phyloP scores from a whole-genome alignment of 371 early-diverging fungal species.

The Mortierella sp. region DNA sequence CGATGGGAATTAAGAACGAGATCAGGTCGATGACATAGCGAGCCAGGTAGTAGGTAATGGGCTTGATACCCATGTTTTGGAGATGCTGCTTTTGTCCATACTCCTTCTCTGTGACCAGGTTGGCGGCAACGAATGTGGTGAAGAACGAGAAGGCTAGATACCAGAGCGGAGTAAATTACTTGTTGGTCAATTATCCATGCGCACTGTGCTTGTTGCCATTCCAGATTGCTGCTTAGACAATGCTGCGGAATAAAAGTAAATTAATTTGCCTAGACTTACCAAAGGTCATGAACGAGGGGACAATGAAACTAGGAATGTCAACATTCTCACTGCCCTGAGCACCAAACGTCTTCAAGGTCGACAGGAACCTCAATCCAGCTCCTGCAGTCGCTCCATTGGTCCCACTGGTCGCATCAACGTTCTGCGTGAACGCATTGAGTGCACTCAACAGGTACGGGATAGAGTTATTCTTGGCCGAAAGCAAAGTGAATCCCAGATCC shows the following conservation, averaged over 20 bases:
- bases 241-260: neutral
- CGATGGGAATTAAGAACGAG: slow-evolving; percentile 52
- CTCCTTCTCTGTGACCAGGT: slow-evolving; percentile 56
- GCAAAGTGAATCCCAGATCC: slow-evolving; percentile 50
- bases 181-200: neutral
- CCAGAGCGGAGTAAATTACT: neutral
- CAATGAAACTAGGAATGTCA: slow-evolving; percentile 55
- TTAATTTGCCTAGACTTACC: slow-evolving; percentile 30
- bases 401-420: slow-evolving; percentile 43
- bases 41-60: slow-evolving; percentile 51
- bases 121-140: slow-evolving; percentile 48
- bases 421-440: slow-evolving; percentile 37
- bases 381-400: slow-evolving; percentile 33
- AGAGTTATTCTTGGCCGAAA: slow-evolving; percentile 30
- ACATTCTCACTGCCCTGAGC: slow-evolving; percentile 51
- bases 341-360: slow-evolving; percentile 48
- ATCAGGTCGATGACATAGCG: slow-evolving; percentile 47
- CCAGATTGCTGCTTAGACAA: neutral
- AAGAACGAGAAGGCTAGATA: slow-evolving; percentile 51
- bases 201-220: neutral
- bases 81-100: slow-evolving; percentile 55
- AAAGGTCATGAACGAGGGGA: slow-evolving; percentile 58
- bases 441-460: slow-evolving; percentile 46
- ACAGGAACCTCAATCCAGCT: slow-evolving; percentile 29
- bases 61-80: slow-evolving; percentile 55